Base-by-base conservation (phyloP, 306 rosid species). In the Begonia loranthoides region DNA sequence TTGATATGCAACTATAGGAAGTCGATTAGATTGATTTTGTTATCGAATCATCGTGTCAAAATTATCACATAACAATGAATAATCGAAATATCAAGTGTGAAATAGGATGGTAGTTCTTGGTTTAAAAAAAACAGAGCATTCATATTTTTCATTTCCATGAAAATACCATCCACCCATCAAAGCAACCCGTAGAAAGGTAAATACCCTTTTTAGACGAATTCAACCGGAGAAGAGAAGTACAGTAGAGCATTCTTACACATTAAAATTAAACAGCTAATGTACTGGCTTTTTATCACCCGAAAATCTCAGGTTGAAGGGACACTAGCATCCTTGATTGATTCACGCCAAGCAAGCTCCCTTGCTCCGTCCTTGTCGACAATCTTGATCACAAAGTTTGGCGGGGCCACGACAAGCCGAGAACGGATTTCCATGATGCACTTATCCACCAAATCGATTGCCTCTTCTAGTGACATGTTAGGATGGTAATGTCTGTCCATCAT, bases 361-460 rank as follows among this genome's bases (percentile, higher is more conserved):
- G 97, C 97, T 36, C 92, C 97, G 13, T 85, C 87, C 71, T 85
- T 79, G 79, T 90, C 95, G n/a, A 85, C 97, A 38, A 88, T 81
- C 76, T 84, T 84, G 64, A 84, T 88, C 40, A 88, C 86, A 15
- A 86, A 86, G 69, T 86, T 86, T 11, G 93, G 95, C 1, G 95
- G 95, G 12, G 93, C 95, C 58, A 76, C 94, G 46, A 83, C 84
- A 60, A 83, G 67, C 64, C 84, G 70, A 2, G 80, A 79, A 34
- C 82, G 67, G 41, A 86, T 86, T 55, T 89, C 95, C 17, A 59
- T 0, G 6, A 90, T 90, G 85, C 82, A 76, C 65, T 85, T 82
- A 54, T 82, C 95, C 24, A 90, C 83, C 46, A 90, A 62, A 53
- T 76, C 83, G 24, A 89, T 58, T 4, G 94, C 95, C 54, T 85